Evolutionary conservation across 2,329 filamentous ascomycete genomes (phyloP).

Genomic region (Camillea tinctor): DNA sequence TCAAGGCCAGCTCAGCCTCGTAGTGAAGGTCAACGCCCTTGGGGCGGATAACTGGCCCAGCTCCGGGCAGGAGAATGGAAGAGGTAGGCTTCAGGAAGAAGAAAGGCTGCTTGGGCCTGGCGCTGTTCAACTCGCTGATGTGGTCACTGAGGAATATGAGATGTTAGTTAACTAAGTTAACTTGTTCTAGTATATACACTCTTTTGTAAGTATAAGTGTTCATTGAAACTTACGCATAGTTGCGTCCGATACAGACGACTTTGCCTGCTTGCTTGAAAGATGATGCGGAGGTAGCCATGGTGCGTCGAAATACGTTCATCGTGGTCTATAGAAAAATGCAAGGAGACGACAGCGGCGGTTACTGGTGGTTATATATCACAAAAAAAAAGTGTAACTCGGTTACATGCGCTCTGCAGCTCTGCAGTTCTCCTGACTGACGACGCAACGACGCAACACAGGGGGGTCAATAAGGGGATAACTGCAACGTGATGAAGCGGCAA

Average conservation of each 20-base stretch:
- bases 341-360: neutral
- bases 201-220: too few relatives aligned
- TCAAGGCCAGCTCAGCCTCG: conserved; percentile 88
- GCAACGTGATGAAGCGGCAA: neutral
- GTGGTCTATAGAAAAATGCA: neutral
- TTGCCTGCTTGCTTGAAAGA: conserved; percentile 60
- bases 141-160: conserved; percentile 69
- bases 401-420: neutral
- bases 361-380: conserved; percentile 7
- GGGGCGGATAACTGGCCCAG: conserved; percentile 79
- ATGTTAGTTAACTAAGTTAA: conserved; percentile 19
- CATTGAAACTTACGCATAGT: conserved; percentile 89
- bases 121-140: conserved; percentile 85
- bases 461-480: too few relatives aligned
- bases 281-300: conserved; percentile 43
- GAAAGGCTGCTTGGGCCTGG: conserved; percentile 89
- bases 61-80: conserved; percentile 75
- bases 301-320: conserved; percentile 37
- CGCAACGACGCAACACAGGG: too few relatives aligned
- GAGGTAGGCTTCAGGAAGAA: conserved; percentile 97
- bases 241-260: conserved; percentile 90
- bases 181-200: too few relatives aligned
- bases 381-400: conserved; percentile 4
- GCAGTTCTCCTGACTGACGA: neutral
- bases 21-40: conserved; percentile 85